Conservation (phyloP, 495 filamentous ascomycete genomes). For the Talaromyces proteolyticus region DNA sequence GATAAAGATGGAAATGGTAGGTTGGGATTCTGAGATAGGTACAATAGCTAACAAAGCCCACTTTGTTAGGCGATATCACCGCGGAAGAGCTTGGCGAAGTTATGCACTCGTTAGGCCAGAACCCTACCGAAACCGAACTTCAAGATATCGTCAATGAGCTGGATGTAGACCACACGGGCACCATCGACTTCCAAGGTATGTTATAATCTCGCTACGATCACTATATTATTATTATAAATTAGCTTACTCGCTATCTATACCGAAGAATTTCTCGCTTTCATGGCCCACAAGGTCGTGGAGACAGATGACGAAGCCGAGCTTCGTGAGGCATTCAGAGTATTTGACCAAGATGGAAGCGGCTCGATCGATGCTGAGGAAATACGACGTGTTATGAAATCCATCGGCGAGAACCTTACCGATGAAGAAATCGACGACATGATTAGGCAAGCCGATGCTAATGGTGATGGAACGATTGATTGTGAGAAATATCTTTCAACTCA, state of each 20-base stretch:
- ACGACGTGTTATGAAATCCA: conserved; percentile 33
- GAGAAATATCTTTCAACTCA: conserved; percentile 9
- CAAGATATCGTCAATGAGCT: conserved; percentile 41
- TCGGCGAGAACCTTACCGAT: conserved; percentile 41
- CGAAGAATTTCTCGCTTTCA: conserved; percentile 44
- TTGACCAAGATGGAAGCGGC: conserved; percentile 42
- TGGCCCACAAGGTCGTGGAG: conserved; percentile 31
- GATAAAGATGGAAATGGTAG: conserved; percentile 19
- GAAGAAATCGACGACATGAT: conserved; percentile 44
- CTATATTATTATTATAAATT: background rate
- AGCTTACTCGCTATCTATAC: background rate
- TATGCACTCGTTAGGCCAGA: conserved; percentile 40
- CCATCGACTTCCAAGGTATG: conserved; percentile 39
- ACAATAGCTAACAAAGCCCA: too few relatives aligned
- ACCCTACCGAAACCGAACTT: conserved; percentile 34
- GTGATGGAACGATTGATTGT: conserved; percentile 44
- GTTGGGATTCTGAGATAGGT: conserved; percentile 1
- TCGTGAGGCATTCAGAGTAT: conserved; percentile 26
- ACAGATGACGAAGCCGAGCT: conserved; percentile 40
- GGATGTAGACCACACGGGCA: conserved; percentile 37
- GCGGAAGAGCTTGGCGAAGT: conserved; percentile 33
- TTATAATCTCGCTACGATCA: too few relatives aligned
- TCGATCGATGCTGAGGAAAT: conserved; percentile 41
- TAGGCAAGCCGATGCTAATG: conserved; percentile 38
- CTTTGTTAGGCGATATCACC: conserved; percentile 39